Conservation (phyloP, 176 grass and related monocot species). For the Pontederia crassipes region DNA sequence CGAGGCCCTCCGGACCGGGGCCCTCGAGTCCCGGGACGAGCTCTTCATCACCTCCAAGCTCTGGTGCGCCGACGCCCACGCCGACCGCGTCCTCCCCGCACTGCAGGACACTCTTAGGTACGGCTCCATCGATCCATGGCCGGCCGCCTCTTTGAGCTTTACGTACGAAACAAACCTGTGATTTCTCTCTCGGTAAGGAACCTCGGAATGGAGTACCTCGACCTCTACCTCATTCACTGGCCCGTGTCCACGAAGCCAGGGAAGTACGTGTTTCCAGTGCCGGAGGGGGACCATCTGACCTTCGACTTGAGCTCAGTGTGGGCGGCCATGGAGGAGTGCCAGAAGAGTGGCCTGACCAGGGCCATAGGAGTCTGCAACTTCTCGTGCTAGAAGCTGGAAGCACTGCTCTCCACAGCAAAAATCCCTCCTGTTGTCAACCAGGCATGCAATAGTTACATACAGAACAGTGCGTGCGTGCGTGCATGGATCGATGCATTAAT, state of each 20-base stretch:
- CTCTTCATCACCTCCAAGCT: conserved; percentile 80
- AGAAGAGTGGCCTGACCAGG: conserved; percentile 34
- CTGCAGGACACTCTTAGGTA: conserved; percentile 37
- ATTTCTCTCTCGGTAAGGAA: conserved; percentile 13
- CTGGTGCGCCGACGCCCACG: conserved; percentile 45
- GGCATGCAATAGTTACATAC: conserved; percentile 10
- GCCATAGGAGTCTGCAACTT: conserved; percentile 67
- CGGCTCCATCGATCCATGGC: background rate
- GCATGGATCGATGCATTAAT: background rate
- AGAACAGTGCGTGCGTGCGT: background rate
- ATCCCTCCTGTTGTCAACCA: conserved; percentile 47
- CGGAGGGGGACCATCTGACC: conserved; percentile 36
- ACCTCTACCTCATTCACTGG: conserved; percentile 53
- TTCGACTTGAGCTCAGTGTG: conserved; percentile 40
- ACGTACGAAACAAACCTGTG: background rate
- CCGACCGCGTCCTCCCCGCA: conserved; percentile 36
- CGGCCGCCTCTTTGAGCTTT: background rate
- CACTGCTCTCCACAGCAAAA: conserved; percentile 30
- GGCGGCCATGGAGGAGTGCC: conserved; percentile 59
- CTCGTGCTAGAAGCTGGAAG: conserved; percentile 45
- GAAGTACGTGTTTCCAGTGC: conserved; percentile 24
- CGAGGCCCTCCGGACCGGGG: conserved; percentile 34
- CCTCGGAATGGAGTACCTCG: conserved; percentile 48
- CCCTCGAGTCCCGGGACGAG: conserved; percentile 32
- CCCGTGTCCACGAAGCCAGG: conserved; percentile 32